phyloP scores from a whole-genome alignment of 192 early-diverging fungal species.

The Backusella sp. region DNA sequence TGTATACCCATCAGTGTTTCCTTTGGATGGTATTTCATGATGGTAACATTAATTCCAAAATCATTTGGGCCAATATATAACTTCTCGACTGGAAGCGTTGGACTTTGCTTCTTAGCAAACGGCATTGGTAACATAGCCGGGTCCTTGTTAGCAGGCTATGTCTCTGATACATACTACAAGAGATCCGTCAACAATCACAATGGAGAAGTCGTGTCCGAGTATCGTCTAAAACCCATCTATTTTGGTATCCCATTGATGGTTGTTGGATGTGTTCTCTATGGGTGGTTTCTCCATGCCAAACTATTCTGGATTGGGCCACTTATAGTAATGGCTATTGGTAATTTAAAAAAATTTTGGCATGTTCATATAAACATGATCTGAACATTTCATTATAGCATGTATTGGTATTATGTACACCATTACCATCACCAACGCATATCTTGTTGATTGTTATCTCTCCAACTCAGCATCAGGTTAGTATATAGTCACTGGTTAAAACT shows the following conservation, averaged over 20 bases:
- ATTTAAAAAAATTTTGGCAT: background rate
- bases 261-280: constrained; percentile 17
- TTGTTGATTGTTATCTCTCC: constrained; percentile 10
- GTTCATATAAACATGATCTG: background rate
- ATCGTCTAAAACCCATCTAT: constrained; percentile 11
- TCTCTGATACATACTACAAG: background rate
- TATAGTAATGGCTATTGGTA: constrained; percentile 8
- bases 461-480: constrained; percentile 19
- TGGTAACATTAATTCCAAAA: constrained; percentile 42
- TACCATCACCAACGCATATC: constrained; percentile 17
- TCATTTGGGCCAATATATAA: constrained; percentile 43
- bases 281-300: constrained; percentile 18
- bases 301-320: constrained; percentile 5
- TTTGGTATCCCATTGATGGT: constrained; percentile 17
- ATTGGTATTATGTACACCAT: constrained; percentile 22
- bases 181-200: background rate
- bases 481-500: background rate
- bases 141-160: constrained; percentile 36
- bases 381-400: background rate
- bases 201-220: background rate
- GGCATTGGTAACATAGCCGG: constrained; percentile 49
- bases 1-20: constrained; percentile 40
- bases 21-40: constrained; percentile 50
- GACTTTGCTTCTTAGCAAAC: constrained; percentile 45
- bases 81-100: constrained; percentile 41